phyloP scores from a whole-genome alignment of 305 asterid genomes.

The Fraxinus velutina region DNA sequence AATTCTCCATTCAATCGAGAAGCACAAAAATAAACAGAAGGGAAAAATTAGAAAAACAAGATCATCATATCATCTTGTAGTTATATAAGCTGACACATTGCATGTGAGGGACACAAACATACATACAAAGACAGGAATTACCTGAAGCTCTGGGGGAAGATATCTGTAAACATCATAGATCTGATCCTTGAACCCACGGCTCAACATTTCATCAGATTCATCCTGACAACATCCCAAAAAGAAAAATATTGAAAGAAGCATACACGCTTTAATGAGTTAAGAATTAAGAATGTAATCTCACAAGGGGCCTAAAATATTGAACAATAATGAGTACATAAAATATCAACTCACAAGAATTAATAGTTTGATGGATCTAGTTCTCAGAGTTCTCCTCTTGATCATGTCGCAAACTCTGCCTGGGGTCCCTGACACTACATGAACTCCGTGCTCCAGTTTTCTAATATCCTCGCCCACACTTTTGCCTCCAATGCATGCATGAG shows the following conservation, averaged over 20 bases:
- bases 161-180: slow-evolving; percentile 93
- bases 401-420: slow-evolving; percentile 95
- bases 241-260: slow-evolving; percentile 1
- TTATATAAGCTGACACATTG: background rate
- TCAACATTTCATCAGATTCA: slow-evolving; percentile 97
- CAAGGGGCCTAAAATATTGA: background rate
- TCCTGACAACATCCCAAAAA: slow-evolving; percentile 43
- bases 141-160: slow-evolving; percentile 98
- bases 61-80: background rate
- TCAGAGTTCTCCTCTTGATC: slow-evolving; percentile 82
- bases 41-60: background rate
- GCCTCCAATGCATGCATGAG: slow-evolving; percentile 91
- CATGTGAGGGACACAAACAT: background rate
- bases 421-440: slow-evolving; percentile 91
- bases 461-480: slow-evolving; percentile 90
- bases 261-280: background rate
- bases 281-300: background rate
- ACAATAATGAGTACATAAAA: background rate
- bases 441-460: slow-evolving; percentile 85
- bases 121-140: background rate
- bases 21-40: background rate
- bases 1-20: background rate
- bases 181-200: slow-evolving; percentile 96
- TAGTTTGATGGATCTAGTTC: slow-evolving; percentile 73
- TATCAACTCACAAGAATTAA: slow-evolving; percentile 55